A percentile compares a stretch with the other conserved stretches of the same genome.
Evolutionary conservation across 768 basidiomycete genomes (phyloP).

Genomic region (Suillus spraguei): DNA sequence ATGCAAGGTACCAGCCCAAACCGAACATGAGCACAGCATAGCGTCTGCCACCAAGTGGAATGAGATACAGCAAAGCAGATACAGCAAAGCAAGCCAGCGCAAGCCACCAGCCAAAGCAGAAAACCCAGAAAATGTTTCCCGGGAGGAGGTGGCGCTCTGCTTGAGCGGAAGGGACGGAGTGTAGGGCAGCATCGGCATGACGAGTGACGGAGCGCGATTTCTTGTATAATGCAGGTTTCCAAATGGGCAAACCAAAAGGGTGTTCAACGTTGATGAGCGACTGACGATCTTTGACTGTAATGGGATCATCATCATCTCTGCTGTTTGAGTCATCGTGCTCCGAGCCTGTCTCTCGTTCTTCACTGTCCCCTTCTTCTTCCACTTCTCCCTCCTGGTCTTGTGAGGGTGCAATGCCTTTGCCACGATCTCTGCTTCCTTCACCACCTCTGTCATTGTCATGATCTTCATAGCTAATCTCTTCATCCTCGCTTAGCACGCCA

Average conservation of each 20-base stretch:
- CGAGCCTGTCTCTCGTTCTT: conserved; percentile 22
- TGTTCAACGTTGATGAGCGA: conserved; percentile 99
- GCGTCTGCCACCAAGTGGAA: conserved; percentile 80
- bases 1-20: conserved; percentile 93
- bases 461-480: conserved; percentile 38
- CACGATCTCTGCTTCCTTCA: conserved; percentile 32
- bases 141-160: conserved; percentile 92
- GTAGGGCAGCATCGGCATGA: conserved; percentile 92
- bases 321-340: conserved; percentile 10
- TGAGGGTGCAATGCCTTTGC: conserved; percentile 46
- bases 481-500: conserved; percentile 52
- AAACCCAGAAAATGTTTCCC: conserved; percentile 91
- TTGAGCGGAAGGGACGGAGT: conserved; percentile 89
- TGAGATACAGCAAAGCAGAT: conserved; percentile 65
- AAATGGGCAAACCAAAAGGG: conserved; percentile 98
- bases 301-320: conserved; percentile 72
- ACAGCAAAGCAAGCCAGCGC: conserved; percentile 68
- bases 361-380: conserved; percentile 42
- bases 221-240: conserved; percentile 99
- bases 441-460: conserved; percentile 33
- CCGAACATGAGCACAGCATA: conserved; percentile 90
- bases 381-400: conserved; percentile 39
- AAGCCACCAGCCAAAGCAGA: conserved; percentile 95
- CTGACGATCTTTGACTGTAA: conserved; percentile 93
- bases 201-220: conserved; percentile 96